Conservation (phyloP, 208 protist genomes). For the Trypanosoma cruzi region DNA sequence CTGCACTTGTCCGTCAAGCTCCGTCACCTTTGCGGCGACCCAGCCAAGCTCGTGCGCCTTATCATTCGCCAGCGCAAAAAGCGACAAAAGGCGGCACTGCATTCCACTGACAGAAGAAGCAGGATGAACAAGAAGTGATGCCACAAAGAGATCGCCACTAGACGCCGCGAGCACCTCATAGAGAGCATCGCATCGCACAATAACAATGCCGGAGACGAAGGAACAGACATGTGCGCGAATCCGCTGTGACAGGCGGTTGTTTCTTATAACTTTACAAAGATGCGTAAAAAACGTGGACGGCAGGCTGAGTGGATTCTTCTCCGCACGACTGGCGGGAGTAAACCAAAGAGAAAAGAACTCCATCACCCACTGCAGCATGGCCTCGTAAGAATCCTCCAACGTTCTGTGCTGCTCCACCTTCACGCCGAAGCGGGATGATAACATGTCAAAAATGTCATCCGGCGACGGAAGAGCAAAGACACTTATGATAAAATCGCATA, state of each 20-base stretch:
- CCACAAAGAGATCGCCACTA: slow-evolving; percentile 45
- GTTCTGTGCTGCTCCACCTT: slow-evolving; percentile 19
- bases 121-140: slow-evolving; percentile 35
- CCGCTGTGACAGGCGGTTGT: slow-evolving; percentile 40
- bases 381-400: slow-evolving; percentile 34
- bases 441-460: slow-evolving; percentile 27
- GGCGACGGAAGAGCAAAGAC: slow-evolving; percentile 38
- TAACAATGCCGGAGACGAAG: slow-evolving; percentile 34
- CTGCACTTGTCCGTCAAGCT: slow-evolving; percentile 21
- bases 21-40: slow-evolving; percentile 20
- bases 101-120: slow-evolving; percentile 52
- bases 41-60: slow-evolving; percentile 23
- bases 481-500: slow-evolving; percentile 32
- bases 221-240: slow-evolving; percentile 40
- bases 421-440: slow-evolving; percentile 33
- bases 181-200: slow-evolving; percentile 1
- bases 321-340: not conserved
- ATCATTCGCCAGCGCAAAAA: slow-evolving; percentile 25
- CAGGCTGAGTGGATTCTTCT: slow-evolving; percentile 14
- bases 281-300: slow-evolving; percentile 29
- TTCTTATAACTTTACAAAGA: slow-evolving; percentile 34
- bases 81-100: slow-evolving; percentile 60
- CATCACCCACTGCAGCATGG: slow-evolving; percentile 44
- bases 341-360: slow-evolving; percentile 40
- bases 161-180: slow-evolving; percentile 9